A percentile compares a stretch with the other conserved stretches of the same genome.
Evolutionary conservation across 192 early-diverging fungal genomes (phyloP).

Genomic region (Rhizophagus sp.): DNA sequence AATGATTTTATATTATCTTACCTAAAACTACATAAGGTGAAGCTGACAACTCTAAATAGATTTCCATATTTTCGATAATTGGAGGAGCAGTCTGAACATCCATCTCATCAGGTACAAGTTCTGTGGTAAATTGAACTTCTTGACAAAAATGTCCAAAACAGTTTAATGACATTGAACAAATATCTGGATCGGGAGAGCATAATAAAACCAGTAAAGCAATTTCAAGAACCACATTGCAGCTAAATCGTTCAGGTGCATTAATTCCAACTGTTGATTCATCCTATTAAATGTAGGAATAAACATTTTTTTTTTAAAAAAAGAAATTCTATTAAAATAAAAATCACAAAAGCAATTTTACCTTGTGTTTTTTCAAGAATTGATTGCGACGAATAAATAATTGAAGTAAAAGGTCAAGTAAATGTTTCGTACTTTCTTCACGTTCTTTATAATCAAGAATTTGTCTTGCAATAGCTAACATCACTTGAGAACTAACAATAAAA

Average conservation of each 20-base stretch:
- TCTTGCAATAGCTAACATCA: slow-evolving; percentile 68
- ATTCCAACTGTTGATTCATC: slow-evolving; percentile 51
- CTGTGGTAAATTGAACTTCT: slow-evolving; percentile 71
- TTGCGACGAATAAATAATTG: slow-evolving; percentile 66
- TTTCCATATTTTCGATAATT: slow-evolving; percentile 67
- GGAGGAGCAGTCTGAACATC: slow-evolving; percentile 32
- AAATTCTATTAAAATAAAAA: neutral
- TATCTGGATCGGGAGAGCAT: slow-evolving; percentile 71
- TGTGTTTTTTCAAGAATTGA: slow-evolving; percentile 54
- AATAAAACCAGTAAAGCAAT: slow-evolving; percentile 74
- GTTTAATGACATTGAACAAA: slow-evolving; percentile 55
- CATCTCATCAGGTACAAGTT: slow-evolving; percentile 35
- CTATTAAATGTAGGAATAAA: slow-evolving; percentile 28
- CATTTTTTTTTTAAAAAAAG: neutral
- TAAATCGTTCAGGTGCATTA: slow-evolving; percentile 63
- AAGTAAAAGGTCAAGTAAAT: slow-evolving; percentile 66
- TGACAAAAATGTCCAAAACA: slow-evolving; percentile 74
- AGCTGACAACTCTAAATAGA: slow-evolving; percentile 68
- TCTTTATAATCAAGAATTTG: slow-evolving; percentile 75
- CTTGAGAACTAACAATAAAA: slow-evolving; percentile 45
- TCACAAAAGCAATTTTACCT: slow-evolving; percentile 33
- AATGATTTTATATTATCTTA: slow-evolving; percentile 13
- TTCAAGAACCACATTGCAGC: slow-evolving; percentile 72
- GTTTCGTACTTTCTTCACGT: slow-evolving; percentile 63
- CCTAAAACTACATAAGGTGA: slow-evolving; percentile 51